Evolutionary conservation across 2,329 filamentous ascomycete genomes (phyloP).

Genomic region (Ophiognomonia clavigignenti-juglandacearum): DNA sequence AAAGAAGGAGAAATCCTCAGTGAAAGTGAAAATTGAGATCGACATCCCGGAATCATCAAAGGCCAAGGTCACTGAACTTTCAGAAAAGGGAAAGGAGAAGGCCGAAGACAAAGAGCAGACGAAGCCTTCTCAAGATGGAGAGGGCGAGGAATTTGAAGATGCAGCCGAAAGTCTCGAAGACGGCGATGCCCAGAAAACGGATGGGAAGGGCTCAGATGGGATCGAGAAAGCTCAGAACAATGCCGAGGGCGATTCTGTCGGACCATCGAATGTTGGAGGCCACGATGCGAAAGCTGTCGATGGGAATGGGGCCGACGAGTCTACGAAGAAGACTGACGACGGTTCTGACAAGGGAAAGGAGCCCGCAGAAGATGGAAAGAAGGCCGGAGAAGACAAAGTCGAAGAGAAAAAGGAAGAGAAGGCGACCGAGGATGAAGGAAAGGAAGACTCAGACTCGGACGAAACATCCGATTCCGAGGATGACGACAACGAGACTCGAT

Average conservation of each 20-base stretch:
- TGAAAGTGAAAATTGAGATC: slow-evolving; percentile 23
- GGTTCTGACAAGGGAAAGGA: no score
- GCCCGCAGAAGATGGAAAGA: no score
- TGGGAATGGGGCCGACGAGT: no score
- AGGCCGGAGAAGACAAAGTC: slow-evolving; percentile 23
- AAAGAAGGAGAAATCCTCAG: slow-evolving; percentile 18
- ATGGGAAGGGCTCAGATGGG: no score
- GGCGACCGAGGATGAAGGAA: slow-evolving; percentile 23
- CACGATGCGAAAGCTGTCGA: slow-evolving; percentile 13
- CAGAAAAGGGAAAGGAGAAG: no score
- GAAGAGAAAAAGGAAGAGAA: slow-evolving; percentile 15
- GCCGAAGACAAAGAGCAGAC: slow-evolving; percentile 19
- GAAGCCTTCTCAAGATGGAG: slow-evolving; percentile 17
- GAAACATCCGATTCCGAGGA: slow-evolving; percentile 14
- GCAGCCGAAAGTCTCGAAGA: slow-evolving; percentile 19
- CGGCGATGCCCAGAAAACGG: no score
- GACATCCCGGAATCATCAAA: slow-evolving; percentile 11
- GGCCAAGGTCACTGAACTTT: no score
- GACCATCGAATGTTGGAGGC: no score
- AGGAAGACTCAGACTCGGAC: slow-evolving; percentile 18
- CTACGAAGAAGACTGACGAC: no score
- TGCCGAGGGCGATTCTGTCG: no score
- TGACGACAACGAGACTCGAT: slow-evolving; percentile 23
- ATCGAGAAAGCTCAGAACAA: no score
- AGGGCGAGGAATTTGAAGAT: slow-evolving; percentile 12